Evolutionary conservation across 2,329 filamentous ascomycete genomes (phyloP).

Genomic region (Cordyceps cicadae): DNA sequence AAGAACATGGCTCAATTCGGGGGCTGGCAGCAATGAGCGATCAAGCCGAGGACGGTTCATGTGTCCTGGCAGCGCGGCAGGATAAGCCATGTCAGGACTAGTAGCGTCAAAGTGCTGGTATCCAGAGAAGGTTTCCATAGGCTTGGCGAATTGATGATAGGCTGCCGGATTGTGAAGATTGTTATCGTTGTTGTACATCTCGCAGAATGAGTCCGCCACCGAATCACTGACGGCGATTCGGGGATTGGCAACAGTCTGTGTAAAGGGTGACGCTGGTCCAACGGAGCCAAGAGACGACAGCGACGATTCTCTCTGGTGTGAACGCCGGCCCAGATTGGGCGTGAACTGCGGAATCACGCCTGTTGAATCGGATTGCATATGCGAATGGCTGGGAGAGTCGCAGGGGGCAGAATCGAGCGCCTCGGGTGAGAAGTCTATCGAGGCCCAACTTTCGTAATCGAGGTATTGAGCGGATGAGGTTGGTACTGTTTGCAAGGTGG

Average conservation of each 20-base stretch:
- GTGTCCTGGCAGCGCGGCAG: conserved; percentile 29
- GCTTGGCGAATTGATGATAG: conserved; percentile 41
- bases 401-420: conserved; percentile 7
- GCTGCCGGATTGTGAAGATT: conserved; percentile 24
- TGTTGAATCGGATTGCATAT: conserved; percentile 38
- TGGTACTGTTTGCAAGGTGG: background rate
- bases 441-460: conserved; percentile 2
- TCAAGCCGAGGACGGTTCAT: conserved; percentile 30
- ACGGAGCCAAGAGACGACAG: conserved; percentile 52
- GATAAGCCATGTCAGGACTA: conserved; percentile 32
- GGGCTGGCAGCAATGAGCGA: conserved; percentile 35
- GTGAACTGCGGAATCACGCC: conserved; percentile 29
- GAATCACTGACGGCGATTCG: conserved; percentile 49
- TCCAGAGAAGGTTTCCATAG: conserved; percentile 34
- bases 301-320: conserved; percentile 53
- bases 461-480: background rate
- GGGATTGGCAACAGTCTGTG: conserved; percentile 46
- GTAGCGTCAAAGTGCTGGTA: conserved; percentile 33
- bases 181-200: conserved; percentile 26
- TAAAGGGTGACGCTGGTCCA: conserved; percentile 52
- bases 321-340: conserved; percentile 29
- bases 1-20: conserved; percentile 35
- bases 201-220: conserved; percentile 36
- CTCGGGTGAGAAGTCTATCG: background rate
- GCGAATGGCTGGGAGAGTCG: conserved; percentile 15